These are phyloP conservation scores for Scheffersomyces coipomensis DNA, from an alignment of 805 yeast genomes.

Conservation along the genomic window DNA sequence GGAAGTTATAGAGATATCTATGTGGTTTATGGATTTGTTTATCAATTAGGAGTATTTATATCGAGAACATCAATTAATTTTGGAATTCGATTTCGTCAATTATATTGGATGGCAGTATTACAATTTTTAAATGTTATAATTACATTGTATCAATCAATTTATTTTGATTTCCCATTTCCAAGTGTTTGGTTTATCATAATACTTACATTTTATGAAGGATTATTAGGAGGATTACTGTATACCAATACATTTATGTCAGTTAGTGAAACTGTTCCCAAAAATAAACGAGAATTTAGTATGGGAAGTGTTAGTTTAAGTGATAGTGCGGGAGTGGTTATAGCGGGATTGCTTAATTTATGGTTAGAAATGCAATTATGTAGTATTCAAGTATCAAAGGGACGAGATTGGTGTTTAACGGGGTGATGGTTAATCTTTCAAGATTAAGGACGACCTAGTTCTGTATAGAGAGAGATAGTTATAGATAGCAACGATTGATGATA, in stretches of 20 bases:
- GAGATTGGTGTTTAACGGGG: slow-evolving; percentile 67
- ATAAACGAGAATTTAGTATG: slow-evolving; percentile 35
- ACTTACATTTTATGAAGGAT: slow-evolving; percentile 80
- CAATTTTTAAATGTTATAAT: slow-evolving; percentile 65
- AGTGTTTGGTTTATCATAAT: slow-evolving; percentile 60
- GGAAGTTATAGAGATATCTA: slow-evolving; percentile 75
- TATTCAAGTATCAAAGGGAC: slow-evolving; percentile 66
- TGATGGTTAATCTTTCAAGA: too few species aligned
- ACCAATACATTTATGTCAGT: slow-evolving; percentile 85
- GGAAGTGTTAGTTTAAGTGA: slow-evolving; percentile 46
- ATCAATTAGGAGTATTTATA: slow-evolving; percentile 89
- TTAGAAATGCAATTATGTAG: slow-evolving; percentile 72
- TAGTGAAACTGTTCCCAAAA: slow-evolving; percentile 50
- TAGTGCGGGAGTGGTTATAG: slow-evolving; percentile 82
- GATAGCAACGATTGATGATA: too few species aligned
- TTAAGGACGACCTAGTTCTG: too few species aligned
- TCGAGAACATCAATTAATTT: slow-evolving; percentile 81
- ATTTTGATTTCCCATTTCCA: slow-evolving; percentile 47
- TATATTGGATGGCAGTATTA: slow-evolving; percentile 62
- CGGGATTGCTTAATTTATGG: slow-evolving; percentile 74
- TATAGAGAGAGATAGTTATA: too few species aligned
- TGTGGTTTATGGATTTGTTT: slow-evolving; percentile 85
- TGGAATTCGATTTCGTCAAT: slow-evolving; percentile 52
- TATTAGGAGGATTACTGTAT: slow-evolving; percentile 87
- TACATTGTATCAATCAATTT: slow-evolving; percentile 64